Evolutionary conservation across 1,284 basidiomycete genomes (phyloP).

Genomic region (Cutaneotrichosporon cyanovorans): DNA sequence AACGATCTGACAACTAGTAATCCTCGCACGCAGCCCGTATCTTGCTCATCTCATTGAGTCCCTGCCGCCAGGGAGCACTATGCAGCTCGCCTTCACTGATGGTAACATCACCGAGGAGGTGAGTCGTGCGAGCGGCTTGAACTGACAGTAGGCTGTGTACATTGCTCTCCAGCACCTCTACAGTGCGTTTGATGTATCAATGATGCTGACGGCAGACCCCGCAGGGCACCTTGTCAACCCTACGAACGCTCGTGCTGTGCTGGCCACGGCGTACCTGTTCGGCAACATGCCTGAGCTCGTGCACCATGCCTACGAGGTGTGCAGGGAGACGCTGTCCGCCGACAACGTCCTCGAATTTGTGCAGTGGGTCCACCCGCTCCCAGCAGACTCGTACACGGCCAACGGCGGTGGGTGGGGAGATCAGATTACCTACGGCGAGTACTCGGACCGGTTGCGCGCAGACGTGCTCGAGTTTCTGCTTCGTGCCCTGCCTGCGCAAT

Average conservation of each 20-base stretch:
- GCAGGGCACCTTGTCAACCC: slow-evolving; percentile 51
- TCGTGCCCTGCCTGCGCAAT: slow-evolving; percentile 57
- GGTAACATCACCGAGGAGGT: slow-evolving; percentile 76
- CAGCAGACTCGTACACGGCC: slow-evolving; percentile 34
- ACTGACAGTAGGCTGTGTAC: slow-evolving; percentile 30
- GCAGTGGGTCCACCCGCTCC: slow-evolving; percentile 53
- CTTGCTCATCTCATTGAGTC: slow-evolving; percentile 68
- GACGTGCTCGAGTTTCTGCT: slow-evolving; percentile 54
- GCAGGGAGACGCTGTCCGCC: slow-evolving; percentile 62
- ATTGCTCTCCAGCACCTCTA: slow-evolving; percentile 42
- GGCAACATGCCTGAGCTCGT: slow-evolving; percentile 77
- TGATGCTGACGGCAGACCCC: slow-evolving; percentile 17
- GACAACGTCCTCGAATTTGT: slow-evolving; percentile 68
- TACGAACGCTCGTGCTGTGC: slow-evolving; percentile 68
- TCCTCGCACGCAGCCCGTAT: slow-evolving; percentile 75
- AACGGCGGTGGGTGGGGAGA: slow-evolving; percentile 41
- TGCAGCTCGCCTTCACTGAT: slow-evolving; percentile 66
- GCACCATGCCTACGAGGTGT: slow-evolving; percentile 66
- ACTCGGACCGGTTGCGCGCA: slow-evolving; percentile 25
- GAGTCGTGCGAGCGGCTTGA: slow-evolving; percentile 31
- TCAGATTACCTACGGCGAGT: slow-evolving; percentile 30
- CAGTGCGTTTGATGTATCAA: slow-evolving; percentile 20
- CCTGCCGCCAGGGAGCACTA: slow-evolving; percentile 56
- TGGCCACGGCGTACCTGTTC: slow-evolving; percentile 70
- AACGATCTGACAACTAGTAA: slow-evolving; percentile 50